Conservation (phyloP, 306 rosid species). For the Rosa chinensis region DNA sequence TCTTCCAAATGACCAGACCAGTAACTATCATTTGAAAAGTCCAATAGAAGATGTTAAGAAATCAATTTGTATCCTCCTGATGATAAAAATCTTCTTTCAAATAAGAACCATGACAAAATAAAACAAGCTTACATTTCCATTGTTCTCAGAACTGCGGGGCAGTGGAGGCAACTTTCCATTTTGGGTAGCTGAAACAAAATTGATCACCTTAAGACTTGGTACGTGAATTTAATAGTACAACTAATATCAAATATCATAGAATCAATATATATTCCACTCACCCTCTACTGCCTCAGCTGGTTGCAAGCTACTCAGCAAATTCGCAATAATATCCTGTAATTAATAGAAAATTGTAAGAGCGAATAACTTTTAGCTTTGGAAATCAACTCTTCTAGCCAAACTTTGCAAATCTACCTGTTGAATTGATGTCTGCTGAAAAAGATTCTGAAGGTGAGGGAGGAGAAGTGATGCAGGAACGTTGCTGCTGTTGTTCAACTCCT, state of each 20-base stretch:
- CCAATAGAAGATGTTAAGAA: background rate
- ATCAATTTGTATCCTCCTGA: background rate
- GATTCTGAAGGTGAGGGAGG: slow-evolving; percentile 85
- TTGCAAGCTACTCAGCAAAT: slow-evolving; percentile 72
- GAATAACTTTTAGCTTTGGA: slow-evolving; percentile 22
- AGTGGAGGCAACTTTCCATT: slow-evolving; percentile 89
- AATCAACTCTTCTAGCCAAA: slow-evolving; percentile 10
- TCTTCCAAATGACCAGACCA: background rate
- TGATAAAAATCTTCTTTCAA: background rate
- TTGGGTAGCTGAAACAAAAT: slow-evolving; percentile 61
- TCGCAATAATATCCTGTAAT: slow-evolving; percentile 83
- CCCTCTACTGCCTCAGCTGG: slow-evolving; percentile 68
- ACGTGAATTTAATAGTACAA: slow-evolving; percentile 16
- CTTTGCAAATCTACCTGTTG: slow-evolving; percentile 74
- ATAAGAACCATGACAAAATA: background rate
- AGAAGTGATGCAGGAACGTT: slow-evolving; percentile 65
- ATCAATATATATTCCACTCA: slow-evolving; percentile 40
- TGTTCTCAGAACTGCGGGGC: slow-evolving; percentile 77
- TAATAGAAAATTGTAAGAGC: slow-evolving; percentile 27
- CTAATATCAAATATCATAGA: slow-evolving; percentile 10
- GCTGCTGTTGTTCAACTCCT: slow-evolving; percentile 56
- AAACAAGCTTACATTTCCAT: slow-evolving; percentile 71
- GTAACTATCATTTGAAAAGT: background rate
- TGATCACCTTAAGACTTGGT: slow-evolving; percentile 26
- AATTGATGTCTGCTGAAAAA: slow-evolving; percentile 83